Percentiles rank a stretch among this genome's conserved stretches.
Conservation (phyloP, 2,329 filamentous ascomycete genomes). For the Phaeosphaeriaceae sp. region DNA sequence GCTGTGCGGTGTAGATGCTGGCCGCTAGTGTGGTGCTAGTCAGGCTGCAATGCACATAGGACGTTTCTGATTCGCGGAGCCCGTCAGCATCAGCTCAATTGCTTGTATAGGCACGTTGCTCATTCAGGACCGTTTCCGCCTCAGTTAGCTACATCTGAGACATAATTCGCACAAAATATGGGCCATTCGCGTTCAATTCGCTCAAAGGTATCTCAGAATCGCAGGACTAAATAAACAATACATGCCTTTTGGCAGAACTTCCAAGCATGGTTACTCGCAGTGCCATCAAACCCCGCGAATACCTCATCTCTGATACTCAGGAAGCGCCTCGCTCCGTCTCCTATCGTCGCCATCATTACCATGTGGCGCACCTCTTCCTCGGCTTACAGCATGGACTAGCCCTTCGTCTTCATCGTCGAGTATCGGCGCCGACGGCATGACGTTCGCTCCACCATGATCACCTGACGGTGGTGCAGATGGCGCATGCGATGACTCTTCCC, state of each 20-base stretch:
- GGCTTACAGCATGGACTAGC: constrained; percentile 37
- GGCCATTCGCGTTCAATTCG: neutral
- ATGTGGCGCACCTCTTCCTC: constrained; percentile 17
- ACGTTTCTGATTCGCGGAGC: neutral
- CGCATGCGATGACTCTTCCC: constrained; percentile 21
- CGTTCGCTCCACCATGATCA: constrained; percentile 12
- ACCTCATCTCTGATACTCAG: constrained; percentile 38
- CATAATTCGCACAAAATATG: neutral
- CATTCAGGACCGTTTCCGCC: too few species aligned
- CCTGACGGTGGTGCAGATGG: constrained; percentile 27
- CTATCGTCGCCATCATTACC: constrained; percentile 12
- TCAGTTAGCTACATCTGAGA: too few species aligned
- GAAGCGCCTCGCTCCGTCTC: constrained; percentile 36
- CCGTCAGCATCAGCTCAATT: neutral
- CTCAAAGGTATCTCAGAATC: neutral
- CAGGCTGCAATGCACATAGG: neutral
- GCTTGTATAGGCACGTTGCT: neutral
- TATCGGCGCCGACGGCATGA: constrained; percentile 41
- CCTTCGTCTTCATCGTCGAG: constrained; percentile 45
- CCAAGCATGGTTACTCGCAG: neutral
- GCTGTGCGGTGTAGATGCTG: neutral
- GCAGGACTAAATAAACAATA: neutral
- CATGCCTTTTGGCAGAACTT: neutral
- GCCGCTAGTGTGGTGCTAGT: neutral
- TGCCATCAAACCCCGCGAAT: constrained; percentile 2